These are phyloP conservation scores for Benincasa hispida DNA, from an alignment of 306 rosid species.

Conservation along the genomic window DNA sequence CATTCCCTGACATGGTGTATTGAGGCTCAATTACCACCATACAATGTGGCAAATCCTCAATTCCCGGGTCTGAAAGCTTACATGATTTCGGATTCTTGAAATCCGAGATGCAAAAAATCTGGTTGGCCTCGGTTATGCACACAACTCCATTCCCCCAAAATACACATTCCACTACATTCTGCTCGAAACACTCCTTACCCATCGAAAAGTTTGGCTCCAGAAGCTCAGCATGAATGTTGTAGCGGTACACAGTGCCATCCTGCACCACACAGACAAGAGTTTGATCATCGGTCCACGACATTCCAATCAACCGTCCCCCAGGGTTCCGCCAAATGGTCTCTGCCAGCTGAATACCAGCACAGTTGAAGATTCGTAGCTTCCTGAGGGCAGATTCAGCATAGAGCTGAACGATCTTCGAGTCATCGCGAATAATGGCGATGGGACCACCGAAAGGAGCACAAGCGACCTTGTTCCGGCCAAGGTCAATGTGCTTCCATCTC, in stretches of 20 bases:
- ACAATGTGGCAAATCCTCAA: constrained; percentile 66
- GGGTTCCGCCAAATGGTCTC: constrained; percentile 80
- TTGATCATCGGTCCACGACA: constrained; percentile 87
- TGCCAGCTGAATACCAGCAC: constrained; percentile 52
- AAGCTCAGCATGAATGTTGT: constrained; percentile 49
- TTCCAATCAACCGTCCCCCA: constrained; percentile 66
- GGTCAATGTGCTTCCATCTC: constrained; percentile 75
- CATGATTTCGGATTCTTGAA: constrained; percentile 44
- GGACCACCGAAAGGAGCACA: constrained; percentile 92
- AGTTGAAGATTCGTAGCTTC: constrained; percentile 79
- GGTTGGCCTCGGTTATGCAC: constrained; percentile 60
- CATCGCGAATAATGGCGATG: constrained; percentile 86
- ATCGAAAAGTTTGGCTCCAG: constrained; percentile 64
- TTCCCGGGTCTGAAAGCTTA: constrained; percentile 66
- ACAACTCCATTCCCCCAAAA: constrained; percentile 88
- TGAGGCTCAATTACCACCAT: constrained; percentile 95
- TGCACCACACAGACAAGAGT: constrained; percentile 72
- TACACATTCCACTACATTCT: constrained; percentile 72
- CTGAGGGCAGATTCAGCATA: constrained; percentile 90
- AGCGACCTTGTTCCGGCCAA: constrained; percentile 80
- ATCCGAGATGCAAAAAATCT: constrained; percentile 57
- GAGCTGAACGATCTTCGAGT: constrained; percentile 97
- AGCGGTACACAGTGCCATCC: constrained; percentile 82
- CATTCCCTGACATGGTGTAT: constrained; percentile 81
- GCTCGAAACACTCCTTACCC: constrained; percentile 73